Base-by-base conservation (phyloP, 257 asterid species). In the Oldenlandia corymbosa region DNA sequence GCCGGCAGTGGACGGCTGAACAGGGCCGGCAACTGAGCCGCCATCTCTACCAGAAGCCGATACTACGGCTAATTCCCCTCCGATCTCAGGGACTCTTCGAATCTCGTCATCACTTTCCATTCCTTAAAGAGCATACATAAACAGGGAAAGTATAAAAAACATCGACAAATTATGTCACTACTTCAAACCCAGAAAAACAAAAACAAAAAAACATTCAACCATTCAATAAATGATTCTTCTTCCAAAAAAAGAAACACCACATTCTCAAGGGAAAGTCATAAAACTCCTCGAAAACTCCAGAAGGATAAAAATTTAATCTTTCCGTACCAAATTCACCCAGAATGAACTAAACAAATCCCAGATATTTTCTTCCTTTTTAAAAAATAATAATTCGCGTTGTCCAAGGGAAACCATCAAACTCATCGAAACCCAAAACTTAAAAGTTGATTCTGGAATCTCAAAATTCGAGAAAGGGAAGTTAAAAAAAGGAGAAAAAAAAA, bases 81-180 rank as follows among this genome's bases (percentile, higher is more conserved):
- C 97, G 28, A 93, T 71, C 84, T 93, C 99, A 54, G 99, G 99
- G 67, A 93, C 99, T 74, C 99, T 83, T 70, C 99, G 80, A 43
- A 90, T 85, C 81, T 93, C 99, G 68, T 93, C 99, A 75, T 93
- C 99, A 71, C 99, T 93, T 83, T 93, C 99, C 87, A 87, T 76
- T 28, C 99, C 96, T 93, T 67, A 68, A 73, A 36, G 39, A 73
- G n/a, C n/a, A n/a, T n/a, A 53, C 50, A 26, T 57, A 36, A 17
- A 37, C 56, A 56, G 23, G 39, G 12, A 45, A 54, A 26, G 24
- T 10, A 17, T n/a, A n/a, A n/a, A n/a, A n/a, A n/a, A n/a, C 24
- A 7, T 39, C 20, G 30, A 45, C n/a, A 45, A 60, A 43, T 41
- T 12, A 9, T 36, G n/a, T 2, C 3, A 30, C 5, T 12, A 11